Conservation (phyloP, 352 stramenopile genomes). For the Blastocystis sp. region DNA sequence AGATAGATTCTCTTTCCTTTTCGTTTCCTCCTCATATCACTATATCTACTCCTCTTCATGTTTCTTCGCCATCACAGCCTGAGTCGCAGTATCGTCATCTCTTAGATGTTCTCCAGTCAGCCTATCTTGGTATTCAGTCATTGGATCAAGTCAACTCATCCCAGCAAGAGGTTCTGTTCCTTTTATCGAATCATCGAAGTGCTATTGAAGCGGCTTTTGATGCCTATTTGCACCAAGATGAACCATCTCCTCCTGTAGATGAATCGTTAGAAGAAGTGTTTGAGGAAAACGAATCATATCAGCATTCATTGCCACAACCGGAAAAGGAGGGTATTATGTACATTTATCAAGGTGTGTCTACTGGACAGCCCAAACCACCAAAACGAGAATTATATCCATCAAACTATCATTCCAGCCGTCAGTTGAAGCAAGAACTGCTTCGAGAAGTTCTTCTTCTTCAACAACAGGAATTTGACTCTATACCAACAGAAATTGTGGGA, state of each 20-base stretch:
- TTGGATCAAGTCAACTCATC: too few relatives aligned
- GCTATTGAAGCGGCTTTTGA: neutral
- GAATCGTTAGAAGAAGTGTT: too few relatives aligned
- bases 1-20: neutral
- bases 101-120: neutral
- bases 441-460: neutral
- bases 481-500: neutral
- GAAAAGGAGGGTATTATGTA: neutral
- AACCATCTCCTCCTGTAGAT: too few relatives aligned
- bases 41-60: neutral
- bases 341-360: slow-evolving; percentile 9
- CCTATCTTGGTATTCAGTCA: neutral
- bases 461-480: neutral
- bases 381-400: neutral
- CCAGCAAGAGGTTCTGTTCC: too few relatives aligned
- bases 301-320: neutral
- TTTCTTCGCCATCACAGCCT: neutral
- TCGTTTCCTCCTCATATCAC: neutral
- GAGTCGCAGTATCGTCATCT: neutral
- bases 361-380: neutral
- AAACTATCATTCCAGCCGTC: neutral
- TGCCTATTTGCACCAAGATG: too few relatives aligned
- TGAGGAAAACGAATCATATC: too few relatives aligned
- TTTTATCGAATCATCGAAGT: too few relatives aligned
- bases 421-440: neutral